A percentile compares a stretch with the other conserved stretches of the same genome.
Evolutionary conservation across 306 rosid species (phyloP).

Genomic region (Malus sieversii): DNA sequence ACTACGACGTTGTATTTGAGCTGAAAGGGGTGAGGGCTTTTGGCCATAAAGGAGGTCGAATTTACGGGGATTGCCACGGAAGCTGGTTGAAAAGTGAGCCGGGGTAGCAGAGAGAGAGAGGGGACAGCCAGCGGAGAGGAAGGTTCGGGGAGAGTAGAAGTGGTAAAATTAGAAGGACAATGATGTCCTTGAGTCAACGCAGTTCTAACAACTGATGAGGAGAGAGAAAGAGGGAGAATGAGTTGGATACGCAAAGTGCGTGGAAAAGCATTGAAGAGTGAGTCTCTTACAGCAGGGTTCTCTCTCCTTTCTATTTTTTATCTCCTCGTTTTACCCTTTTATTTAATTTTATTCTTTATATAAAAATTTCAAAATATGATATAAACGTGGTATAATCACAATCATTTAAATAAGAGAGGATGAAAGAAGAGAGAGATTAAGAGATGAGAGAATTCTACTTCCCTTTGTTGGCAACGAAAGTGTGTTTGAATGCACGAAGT

Average conservation of each 20-base stretch:
- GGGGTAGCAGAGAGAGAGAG: neutral
- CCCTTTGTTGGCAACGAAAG: neutral
- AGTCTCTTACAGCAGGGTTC: neutral
- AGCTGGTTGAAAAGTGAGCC: neutral
- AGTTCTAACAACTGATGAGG: slow-evolving; percentile 32
- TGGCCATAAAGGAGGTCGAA: neutral
- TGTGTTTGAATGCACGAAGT: neutral
- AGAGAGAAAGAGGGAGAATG: slow-evolving; percentile 13
- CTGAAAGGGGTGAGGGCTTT: neutral
- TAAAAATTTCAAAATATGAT: no score
- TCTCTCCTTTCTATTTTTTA: no score
- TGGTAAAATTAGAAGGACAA: neutral
- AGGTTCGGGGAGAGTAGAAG: neutral
- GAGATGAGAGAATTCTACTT: no score
- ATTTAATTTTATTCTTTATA: no score
- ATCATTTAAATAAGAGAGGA: no score
- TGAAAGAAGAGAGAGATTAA: no score
- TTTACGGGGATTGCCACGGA: neutral
- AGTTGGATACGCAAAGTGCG: slow-evolving; percentile 65
- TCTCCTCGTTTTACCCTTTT: no score
- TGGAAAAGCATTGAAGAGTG: slow-evolving; percentile 12
- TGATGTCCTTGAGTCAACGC: slow-evolving; percentile 49
- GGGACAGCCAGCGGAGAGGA: slow-evolving; percentile 5
- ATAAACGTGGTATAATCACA: rapidly evolving
- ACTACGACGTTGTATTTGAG: neutral